phyloP scores from a whole-genome alignment of 306 rosid species.

The Sicyos edulis region DNA sequence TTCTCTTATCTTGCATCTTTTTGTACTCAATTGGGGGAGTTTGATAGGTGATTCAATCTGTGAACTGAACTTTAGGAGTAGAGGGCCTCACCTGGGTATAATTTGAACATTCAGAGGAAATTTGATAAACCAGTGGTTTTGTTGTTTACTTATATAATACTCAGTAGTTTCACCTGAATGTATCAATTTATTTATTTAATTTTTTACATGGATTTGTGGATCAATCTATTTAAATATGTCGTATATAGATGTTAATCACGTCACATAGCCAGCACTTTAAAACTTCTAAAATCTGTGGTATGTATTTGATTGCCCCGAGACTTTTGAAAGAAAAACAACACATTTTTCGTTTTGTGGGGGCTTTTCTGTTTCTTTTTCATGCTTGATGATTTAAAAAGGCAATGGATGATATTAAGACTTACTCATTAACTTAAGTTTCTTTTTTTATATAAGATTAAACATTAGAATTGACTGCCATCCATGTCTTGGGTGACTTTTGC shows the following conservation, averaged over 20 bases:
- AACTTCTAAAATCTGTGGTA: background rate
- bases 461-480: background rate
- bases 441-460: background rate
- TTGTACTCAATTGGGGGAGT: background rate
- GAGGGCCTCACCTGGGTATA: background rate
- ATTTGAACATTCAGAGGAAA: background rate
- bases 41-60: background rate
- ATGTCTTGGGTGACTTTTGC: slow-evolving; percentile 26
- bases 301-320: background rate
- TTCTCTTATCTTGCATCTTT: background rate
- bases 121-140: background rate
- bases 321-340: background rate
- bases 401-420: background rate
- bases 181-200: background rate
- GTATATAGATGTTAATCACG: background rate
- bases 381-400: background rate
- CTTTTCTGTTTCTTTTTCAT: background rate
- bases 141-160: background rate
- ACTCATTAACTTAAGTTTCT: background rate
- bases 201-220: background rate
- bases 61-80: background rate
- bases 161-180: background rate
- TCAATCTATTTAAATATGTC: background rate
- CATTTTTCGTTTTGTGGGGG: background rate
- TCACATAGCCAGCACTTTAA: background rate